phyloP scores from a whole-genome alignment of 768 basidiomycete species.

The Podaxis sp. region DNA sequence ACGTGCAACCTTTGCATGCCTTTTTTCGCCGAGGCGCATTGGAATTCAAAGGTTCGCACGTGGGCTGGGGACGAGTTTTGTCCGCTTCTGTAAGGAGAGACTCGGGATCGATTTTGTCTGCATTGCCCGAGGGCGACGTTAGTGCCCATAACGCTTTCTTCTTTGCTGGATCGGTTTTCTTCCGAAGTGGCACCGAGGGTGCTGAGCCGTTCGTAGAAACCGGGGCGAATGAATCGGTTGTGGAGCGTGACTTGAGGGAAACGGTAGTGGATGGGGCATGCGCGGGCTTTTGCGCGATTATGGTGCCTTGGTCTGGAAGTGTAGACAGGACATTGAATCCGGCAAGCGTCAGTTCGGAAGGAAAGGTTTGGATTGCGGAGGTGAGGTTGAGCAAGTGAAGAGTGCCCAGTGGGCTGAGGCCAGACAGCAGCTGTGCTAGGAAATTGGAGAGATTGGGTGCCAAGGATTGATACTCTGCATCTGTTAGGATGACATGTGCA shows the following conservation, averaged over 20 bases:
- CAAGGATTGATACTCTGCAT: constrained; percentile 57
- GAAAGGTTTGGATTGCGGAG: constrained; percentile 36
- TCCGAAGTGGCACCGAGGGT: constrained; percentile 40
- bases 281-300: constrained; percentile 72
- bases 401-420: constrained; percentile 64
- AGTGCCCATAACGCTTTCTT: constrained; percentile 91
- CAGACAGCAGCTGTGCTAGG: constrained; percentile 53
- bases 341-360: constrained; percentile 56
- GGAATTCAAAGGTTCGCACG: constrained; percentile 62
- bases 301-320: constrained; percentile 30
- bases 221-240: constrained; percentile 36
- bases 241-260: constrained; percentile 35
- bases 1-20: constrained; percentile 95
- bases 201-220: constrained; percentile 6
- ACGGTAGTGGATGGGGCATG: constrained; percentile 35
- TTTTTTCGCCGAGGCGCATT: constrained; percentile 67
- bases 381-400: constrained; percentile 60
- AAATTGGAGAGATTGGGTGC: constrained; percentile 48
- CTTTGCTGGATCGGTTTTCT: constrained; percentile 57
- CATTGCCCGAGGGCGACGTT: constrained; percentile 47
- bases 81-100: constrained; percentile 82
- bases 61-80: constrained; percentile 69
- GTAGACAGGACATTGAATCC: constrained; percentile 60
- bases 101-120: constrained; percentile 78
- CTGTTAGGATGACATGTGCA: constrained; percentile 63